A percentile compares a stretch with the other conserved stretches of the same genome.
phyloP scores from a whole-genome alignment of 192 early-diverging fungal genomes.

The Linnemannia schmuckeri region DNA sequence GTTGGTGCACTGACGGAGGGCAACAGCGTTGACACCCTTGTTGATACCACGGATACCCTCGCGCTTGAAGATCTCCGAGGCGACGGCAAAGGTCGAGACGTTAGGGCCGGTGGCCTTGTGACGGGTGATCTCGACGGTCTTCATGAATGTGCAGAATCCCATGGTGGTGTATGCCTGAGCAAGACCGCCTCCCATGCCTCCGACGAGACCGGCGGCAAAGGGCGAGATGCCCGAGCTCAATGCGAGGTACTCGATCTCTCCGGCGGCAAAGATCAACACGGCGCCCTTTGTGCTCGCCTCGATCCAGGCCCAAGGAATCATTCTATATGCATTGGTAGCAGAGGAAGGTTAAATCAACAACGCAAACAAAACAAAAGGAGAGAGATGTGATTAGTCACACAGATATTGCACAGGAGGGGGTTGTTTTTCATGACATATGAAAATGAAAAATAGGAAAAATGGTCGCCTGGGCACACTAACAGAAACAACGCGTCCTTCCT shows the following conservation, averaged over 20 bases:
- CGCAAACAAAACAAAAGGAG: neutral
- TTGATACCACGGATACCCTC: conserved; percentile 98
- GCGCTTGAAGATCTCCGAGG: conserved; percentile 88
- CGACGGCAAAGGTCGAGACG: conserved; percentile 87
- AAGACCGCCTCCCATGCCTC: conserved; percentile 95
- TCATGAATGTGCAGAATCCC: conserved; percentile 99
- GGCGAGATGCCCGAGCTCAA: conserved; percentile 65
- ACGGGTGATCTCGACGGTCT: conserved; percentile 98
- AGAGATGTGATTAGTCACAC: conserved; percentile 47
- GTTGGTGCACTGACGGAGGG: conserved; percentile 96
- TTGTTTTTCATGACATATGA: conserved; percentile 20
- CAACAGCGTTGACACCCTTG: conserved; percentile 99
- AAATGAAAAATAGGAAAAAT: neutral
- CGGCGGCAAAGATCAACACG: conserved; percentile 72
- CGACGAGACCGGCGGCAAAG: conserved; percentile 85
- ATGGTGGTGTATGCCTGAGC: conserved; percentile 98
- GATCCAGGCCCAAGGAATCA: conserved; percentile 78
- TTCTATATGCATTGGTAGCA: conserved; percentile 13
- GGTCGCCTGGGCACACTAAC: neutral
- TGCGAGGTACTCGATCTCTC: conserved; percentile 71
- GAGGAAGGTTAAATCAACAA: neutral
- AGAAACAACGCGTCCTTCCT: neutral
- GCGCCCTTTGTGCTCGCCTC: conserved; percentile 74
- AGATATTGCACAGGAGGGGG: neutral
- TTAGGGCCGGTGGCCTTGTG: conserved; percentile 81